These are phyloP conservation scores for Erythrobasidium hasegawianum DNA, from an alignment of 1,284 basidiomycete genomes.

Conservation along the genomic window DNA sequence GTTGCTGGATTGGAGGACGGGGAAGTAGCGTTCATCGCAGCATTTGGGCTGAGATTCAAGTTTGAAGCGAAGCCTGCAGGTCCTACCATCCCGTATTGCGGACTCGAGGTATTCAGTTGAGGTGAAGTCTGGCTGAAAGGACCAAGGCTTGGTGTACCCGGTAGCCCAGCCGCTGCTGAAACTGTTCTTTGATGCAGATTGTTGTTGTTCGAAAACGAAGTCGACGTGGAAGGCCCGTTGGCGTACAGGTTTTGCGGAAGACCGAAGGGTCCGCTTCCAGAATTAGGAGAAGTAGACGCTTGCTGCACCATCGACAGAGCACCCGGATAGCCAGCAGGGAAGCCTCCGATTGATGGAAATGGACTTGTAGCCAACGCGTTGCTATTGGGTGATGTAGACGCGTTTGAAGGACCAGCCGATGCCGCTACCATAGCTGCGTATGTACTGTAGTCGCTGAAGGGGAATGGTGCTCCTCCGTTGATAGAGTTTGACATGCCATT, in stretches of 20 bases:
- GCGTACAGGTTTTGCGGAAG: neutral
- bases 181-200: slow-evolving; percentile 8
- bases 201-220: neutral
- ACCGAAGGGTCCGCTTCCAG: neutral
- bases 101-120: slow-evolving; percentile 24
- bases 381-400: too few relatives aligned
- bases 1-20: neutral
- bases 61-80: slow-evolving; percentile 21
- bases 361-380: too few relatives aligned
- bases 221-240: neutral
- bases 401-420: too few relatives aligned
- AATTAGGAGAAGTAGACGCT: neutral
- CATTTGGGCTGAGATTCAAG: slow-evolving; percentile 22
- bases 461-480: too few relatives aligned
- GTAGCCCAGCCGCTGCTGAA: slow-evolving; percentile 21
- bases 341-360: too few relatives aligned
- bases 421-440: too few relatives aligned
- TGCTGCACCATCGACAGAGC: neutral
- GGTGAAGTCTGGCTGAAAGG: slow-evolving; percentile 2
- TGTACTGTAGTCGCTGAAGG: too few relatives aligned
- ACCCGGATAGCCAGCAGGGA: neutral
- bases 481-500: too few relatives aligned
- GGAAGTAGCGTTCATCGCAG: slow-evolving; percentile 32
- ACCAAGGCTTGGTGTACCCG: slow-evolving; percentile 3
- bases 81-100: slow-evolving; percentile 29